Percentiles rank a stretch among this genome's conserved stretches.
These are phyloP conservation scores for Clavispora fructus DNA, from an alignment of 805 yeast genomes.

Conservation along the genomic window DNA sequence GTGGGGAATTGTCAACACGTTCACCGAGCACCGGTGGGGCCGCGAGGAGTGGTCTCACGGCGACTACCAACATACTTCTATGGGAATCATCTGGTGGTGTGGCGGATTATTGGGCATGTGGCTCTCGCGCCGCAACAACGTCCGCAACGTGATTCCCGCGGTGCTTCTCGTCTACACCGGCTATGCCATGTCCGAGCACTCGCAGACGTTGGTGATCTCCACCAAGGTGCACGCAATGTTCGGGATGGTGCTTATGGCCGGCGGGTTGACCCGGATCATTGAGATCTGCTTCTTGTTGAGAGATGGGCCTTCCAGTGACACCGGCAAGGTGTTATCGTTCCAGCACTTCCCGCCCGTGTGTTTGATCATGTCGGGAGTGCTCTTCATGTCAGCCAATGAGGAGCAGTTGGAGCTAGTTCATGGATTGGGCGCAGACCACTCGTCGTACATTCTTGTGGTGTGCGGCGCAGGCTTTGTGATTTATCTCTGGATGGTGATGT, in stretches of 20 bases:
- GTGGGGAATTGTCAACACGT: slow-evolving; percentile 93
- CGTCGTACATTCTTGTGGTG: slow-evolving; percentile 71
- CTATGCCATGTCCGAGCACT: slow-evolving; percentile 90
- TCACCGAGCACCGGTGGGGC: slow-evolving; percentile 97
- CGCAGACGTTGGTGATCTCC: slow-evolving; percentile 68
- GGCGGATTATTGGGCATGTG: slow-evolving; percentile 85
- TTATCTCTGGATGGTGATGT: slow-evolving; percentile 58
- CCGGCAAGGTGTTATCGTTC: slow-evolving; percentile 55
- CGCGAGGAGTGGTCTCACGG: slow-evolving; percentile 83
- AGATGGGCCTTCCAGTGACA: slow-evolving; percentile 44
- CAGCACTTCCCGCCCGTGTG: slow-evolving; percentile 86
- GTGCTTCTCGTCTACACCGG: slow-evolving; percentile 82
- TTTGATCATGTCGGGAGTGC: slow-evolving; percentile 67
- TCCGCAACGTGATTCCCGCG: slow-evolving; percentile 62
- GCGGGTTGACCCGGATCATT: slow-evolving; percentile 69
- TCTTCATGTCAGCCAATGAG: slow-evolving; percentile 91
- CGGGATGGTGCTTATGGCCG: slow-evolving; percentile 73
- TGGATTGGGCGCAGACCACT: slow-evolving; percentile 76
- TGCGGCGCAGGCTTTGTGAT: slow-evolving; percentile 70
- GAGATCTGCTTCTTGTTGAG: slow-evolving; percentile 75
- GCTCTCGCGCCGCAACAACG: slow-evolving; percentile 50
- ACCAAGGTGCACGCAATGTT: slow-evolving; percentile 86
- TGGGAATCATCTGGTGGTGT: slow-evolving; percentile 97
- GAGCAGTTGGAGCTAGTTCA: slow-evolving; percentile 73
- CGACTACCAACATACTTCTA: slow-evolving; percentile 90